Conservation (phyloP, 1,284 basidiomycete genomes). For the Microbotryum scabiosae region DNA sequence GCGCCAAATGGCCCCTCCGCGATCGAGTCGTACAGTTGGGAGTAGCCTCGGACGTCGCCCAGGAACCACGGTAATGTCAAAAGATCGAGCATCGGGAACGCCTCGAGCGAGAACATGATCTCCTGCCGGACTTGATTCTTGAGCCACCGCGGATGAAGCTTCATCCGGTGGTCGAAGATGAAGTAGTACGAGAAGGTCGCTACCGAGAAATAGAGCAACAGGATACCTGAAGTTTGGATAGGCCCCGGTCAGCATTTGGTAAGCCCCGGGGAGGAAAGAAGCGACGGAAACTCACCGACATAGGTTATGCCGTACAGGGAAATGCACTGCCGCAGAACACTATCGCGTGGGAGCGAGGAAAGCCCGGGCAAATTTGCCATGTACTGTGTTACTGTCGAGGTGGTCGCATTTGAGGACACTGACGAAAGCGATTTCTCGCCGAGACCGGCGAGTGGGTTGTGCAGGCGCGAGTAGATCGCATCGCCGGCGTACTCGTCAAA, state of each 20-base stretch:
- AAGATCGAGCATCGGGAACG: conserved; percentile 59
- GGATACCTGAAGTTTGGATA: conserved; percentile 18
- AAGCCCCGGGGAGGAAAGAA: neutral
- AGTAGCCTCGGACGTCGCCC: conserved; percentile 80
- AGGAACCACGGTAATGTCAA: conserved; percentile 91
- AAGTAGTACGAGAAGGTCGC: conserved; percentile 72
- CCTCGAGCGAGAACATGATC: conserved; percentile 64
- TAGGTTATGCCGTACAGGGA: conserved; percentile 70
- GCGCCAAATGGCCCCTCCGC: conserved; percentile 49
- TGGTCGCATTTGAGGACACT: conserved; percentile 32
- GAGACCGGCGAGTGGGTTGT: conserved; percentile 48
- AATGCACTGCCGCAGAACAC: conserved; percentile 64
- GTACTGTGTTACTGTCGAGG: conserved; percentile 36
- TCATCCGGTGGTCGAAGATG: conserved; percentile 91
- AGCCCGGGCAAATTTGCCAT: conserved; percentile 33
- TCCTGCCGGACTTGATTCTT: conserved; percentile 78
- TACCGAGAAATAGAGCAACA: conserved; percentile 62
- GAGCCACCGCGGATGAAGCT: conserved; percentile 87
- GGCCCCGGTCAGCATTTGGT: neutral
- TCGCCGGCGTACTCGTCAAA: conserved; percentile 71
- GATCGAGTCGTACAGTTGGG: conserved; percentile 67
- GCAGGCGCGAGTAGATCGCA: conserved; percentile 59
- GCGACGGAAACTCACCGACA: conserved; percentile 54
- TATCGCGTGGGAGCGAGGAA: conserved; percentile 71
- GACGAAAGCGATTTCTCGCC: conserved; percentile 37